Conservation (phyloP, 1,139 yeast species). For the Pichia sp. region DNA sequence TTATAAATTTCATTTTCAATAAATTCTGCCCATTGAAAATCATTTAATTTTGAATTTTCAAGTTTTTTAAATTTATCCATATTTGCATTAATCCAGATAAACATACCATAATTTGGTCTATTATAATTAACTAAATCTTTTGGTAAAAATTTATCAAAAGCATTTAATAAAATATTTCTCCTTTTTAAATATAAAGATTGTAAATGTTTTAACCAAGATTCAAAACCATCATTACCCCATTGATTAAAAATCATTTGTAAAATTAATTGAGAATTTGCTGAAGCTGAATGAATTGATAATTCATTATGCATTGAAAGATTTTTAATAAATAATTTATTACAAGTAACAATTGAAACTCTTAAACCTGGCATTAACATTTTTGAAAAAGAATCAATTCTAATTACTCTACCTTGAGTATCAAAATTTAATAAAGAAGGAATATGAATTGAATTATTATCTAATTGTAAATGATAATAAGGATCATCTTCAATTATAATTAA, state of each 20-base stretch:
- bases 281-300: slow-evolving; percentile 46
- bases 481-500: slow-evolving; percentile 50
- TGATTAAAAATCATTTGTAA: slow-evolving; percentile 35
- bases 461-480: slow-evolving; percentile 56
- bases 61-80: slow-evolving; percentile 45
- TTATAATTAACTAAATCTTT: slow-evolving; percentile 38
- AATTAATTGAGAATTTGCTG: slow-evolving; percentile 42
- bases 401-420: slow-evolving; percentile 77
- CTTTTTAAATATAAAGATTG: slow-evolving; percentile 67
- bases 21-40: slow-evolving; percentile 35
- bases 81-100: slow-evolving; percentile 44
- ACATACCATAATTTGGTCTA: slow-evolving; percentile 56
- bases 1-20: slow-evolving; percentile 42
- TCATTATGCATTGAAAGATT: slow-evolving; percentile 44
- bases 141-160: slow-evolving; percentile 40
- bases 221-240: slow-evolving; percentile 66
- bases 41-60: slow-evolving; percentile 24
- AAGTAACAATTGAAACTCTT: slow-evolving; percentile 76
- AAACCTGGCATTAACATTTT: slow-evolving; percentile 90
- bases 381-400: slow-evolving; percentile 86
- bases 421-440: slow-evolving; percentile 60
- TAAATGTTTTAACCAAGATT: slow-evolving; percentile 76
- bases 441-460: slow-evolving; percentile 34
- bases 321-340: slow-evolving; percentile 52
- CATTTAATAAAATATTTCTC: slow-evolving; percentile 49